Evolutionary conservation across 768 basidiomycete species (phyloP).

Genomic region (Amanita rubescens): DNA sequence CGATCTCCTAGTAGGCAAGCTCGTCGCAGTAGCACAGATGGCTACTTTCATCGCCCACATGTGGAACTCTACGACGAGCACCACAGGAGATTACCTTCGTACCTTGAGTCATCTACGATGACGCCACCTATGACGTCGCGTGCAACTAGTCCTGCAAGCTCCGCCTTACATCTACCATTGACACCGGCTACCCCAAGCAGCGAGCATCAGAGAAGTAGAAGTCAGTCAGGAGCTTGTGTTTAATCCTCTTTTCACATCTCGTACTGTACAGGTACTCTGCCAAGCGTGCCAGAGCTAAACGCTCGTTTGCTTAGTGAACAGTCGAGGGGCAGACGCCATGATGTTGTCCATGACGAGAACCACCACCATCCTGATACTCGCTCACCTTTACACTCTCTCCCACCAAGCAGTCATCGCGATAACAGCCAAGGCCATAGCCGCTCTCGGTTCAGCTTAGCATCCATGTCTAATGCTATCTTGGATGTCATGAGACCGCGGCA

Average conservation of each 20-base stretch:
- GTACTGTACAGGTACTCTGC: background rate
- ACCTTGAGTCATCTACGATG: constrained; percentile 22
- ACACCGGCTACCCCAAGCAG: background rate
- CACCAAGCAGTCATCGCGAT: constrained; percentile 9
- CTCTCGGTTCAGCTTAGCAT: constrained; percentile 47
- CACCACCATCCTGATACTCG: background rate
- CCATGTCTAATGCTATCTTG: constrained; percentile 40
- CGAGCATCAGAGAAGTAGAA: background rate
- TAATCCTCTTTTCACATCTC: background rate
- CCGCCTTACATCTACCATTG: constrained; percentile 3
- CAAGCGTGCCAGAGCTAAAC: constrained; percentile 7
- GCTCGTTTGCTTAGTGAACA: constrained; percentile 4
- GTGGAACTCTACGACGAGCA: constrained; percentile 25
- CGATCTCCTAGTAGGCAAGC: constrained; percentile 1
- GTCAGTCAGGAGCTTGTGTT: background rate
- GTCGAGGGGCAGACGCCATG: background rate
- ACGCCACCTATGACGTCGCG: constrained; percentile 10
- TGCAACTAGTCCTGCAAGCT: constrained; percentile 3
- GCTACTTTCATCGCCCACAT: constrained; percentile 25
- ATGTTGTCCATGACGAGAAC: background rate
- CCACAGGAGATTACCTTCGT: constrained; percentile 28
- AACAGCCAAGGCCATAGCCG: constrained; percentile 19
- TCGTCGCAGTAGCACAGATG: constrained; percentile 26
- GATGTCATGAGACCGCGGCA: constrained; percentile 41
- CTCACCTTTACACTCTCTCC: background rate